These are phyloP conservation scores for Polytolypa hystricis DNA, from an alignment of 2,329 filamentous ascomycete species.

Conservation along the genomic window DNA sequence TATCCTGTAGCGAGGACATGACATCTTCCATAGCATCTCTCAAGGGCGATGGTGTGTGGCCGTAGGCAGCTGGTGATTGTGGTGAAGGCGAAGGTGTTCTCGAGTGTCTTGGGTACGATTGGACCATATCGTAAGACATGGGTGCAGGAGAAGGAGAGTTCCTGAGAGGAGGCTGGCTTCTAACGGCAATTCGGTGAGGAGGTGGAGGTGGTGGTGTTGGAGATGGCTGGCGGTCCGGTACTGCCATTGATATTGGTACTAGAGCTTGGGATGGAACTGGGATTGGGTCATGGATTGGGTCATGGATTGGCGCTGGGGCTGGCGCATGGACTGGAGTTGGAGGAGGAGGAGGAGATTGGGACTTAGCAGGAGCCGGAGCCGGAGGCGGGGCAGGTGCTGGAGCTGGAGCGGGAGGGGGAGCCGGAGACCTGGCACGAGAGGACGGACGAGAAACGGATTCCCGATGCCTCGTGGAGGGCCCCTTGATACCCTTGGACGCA, in stretches of 20 bases:
- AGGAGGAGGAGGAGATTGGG: too few species aligned
- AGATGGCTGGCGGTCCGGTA: slow-evolving; percentile 30
- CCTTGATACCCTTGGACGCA: slow-evolving; percentile 1
- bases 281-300: not conserved
- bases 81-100: slow-evolving; percentile 39
- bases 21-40: slow-evolving; percentile 96
- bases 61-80: slow-evolving; percentile 53
- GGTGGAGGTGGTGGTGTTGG: slow-evolving; percentile 78
- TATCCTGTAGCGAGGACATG: slow-evolving; percentile 85
- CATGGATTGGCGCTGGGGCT: slow-evolving; percentile 5
- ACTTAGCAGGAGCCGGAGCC: not conserved
- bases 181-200: slow-evolving; percentile 54
- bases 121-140: slow-evolving; percentile 29
- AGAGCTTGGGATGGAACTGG: slow-evolving; percentile 5
- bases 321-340: too few species aligned
- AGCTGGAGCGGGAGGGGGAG: slow-evolving; percentile 3
- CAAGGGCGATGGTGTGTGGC: slow-evolving; percentile 78
- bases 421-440: slow-evolving; percentile 13
- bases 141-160: slow-evolving; percentile 18
- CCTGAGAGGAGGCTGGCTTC: slow-evolving; percentile 21
- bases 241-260: not conserved
- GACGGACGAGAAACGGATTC: slow-evolving; percentile 6
- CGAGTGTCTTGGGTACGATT: slow-evolving; percentile 27
- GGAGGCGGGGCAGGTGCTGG: slow-evolving; percentile 9
- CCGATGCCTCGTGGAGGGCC: slow-evolving; percentile 6